Percentiles rank a stretch among this genome's conserved stretches.
phyloP scores from a whole-genome alignment of 2,329 filamentous ascomycete species.

The Phaeoacremonium minimum region DNA sequence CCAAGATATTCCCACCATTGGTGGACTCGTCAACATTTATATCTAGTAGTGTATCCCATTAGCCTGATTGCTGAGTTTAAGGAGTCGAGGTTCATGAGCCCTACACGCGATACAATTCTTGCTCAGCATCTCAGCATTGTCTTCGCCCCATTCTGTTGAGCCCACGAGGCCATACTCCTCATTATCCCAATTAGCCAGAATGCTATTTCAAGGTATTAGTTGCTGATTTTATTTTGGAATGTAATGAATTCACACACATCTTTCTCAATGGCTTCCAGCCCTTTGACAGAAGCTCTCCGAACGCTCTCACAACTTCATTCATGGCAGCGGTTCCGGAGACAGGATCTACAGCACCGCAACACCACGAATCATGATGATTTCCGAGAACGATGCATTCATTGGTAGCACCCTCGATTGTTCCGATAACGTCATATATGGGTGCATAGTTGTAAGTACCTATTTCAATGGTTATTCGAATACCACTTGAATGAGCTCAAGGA shows the following conservation, averaged over 20 bases:
- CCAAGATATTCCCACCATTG: slow-evolving; percentile 60
- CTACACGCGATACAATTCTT: slow-evolving; percentile 18
- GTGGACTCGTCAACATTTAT: slow-evolving; percentile 76
- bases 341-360: slow-evolving; percentile 74
- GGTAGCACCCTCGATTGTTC: slow-evolving; percentile 81
- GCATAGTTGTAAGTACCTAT: slow-evolving; percentile 33
- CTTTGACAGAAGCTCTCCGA: slow-evolving; percentile 62
- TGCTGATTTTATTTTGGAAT: too few relatives aligned
- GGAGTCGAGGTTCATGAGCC: neutral
- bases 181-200: slow-evolving; percentile 80
- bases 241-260: slow-evolving; percentile 48
- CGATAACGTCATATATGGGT: slow-evolving; percentile 87
- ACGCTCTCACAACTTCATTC: slow-evolving; percentile 72
- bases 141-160: slow-evolving; percentile 90
- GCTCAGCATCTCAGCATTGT: slow-evolving; percentile 77
- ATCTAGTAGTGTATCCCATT: slow-evolving; percentile 80
- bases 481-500: neutral
- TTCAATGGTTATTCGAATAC: neutral
- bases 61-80: too few relatives aligned
- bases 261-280: slow-evolving; percentile 87
- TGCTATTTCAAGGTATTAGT: too few relatives aligned
- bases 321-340: slow-evolving; percentile 78
- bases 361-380: slow-evolving; percentile 79
- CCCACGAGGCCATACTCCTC: slow-evolving; percentile 85
- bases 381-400: slow-evolving; percentile 85